Base-by-base conservation (phyloP, 1,284 basidiomycete species). In the Ganoderma resinaceum region DNA sequence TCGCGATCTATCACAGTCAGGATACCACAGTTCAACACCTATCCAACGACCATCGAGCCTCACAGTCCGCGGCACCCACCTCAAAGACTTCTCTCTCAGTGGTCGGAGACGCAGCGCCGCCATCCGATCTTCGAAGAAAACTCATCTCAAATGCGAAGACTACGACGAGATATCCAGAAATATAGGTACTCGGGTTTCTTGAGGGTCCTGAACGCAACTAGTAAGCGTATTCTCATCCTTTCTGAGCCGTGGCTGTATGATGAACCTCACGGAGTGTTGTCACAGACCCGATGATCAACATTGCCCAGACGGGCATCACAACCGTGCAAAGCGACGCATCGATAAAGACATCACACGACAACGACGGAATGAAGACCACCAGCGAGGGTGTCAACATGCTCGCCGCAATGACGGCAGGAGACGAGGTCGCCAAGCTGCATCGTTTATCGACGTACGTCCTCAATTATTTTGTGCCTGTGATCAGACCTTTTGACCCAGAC, bases 181-280 rank as follows among this genome's bases (percentile, higher is more conserved):
- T 72, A 72, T 29, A 42, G 61, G 26, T 59, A 38, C 31, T 66
- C 66, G 3, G 62, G 35, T 14, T 31, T 46, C 0, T 40, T 46
- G n/a, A 68, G 60, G 20, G 14, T 68, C 12, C 37, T 70, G 2
- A 68, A 72, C 49, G 65, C 49, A 29, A 64, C 71, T 3, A 67
- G 71, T 72, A 43, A 1, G 71, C 38, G 33, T 38, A 5, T 3
- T 31, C 11, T n/a, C n/a, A n/a, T 23, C n/a, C 23, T n/a, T 11
- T 23, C 8, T 5, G 7, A 3, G 2, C 9, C 7, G 23, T 12
- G 46, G 8, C 23, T 20, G 0, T n/a, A n/a, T n/a, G n/a, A n/a
- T n/a, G n/a, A n/a, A n/a, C n/a, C n/a, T n/a, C n/a, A n/a, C n/a
- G 37, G 37, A n/a, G n/a, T n/a, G n/a, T n/a, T 18, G 6, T 38